Conservation (phyloP, 2,329 filamentous ascomycete species). For the Cladobotryum protrusum region DNA sequence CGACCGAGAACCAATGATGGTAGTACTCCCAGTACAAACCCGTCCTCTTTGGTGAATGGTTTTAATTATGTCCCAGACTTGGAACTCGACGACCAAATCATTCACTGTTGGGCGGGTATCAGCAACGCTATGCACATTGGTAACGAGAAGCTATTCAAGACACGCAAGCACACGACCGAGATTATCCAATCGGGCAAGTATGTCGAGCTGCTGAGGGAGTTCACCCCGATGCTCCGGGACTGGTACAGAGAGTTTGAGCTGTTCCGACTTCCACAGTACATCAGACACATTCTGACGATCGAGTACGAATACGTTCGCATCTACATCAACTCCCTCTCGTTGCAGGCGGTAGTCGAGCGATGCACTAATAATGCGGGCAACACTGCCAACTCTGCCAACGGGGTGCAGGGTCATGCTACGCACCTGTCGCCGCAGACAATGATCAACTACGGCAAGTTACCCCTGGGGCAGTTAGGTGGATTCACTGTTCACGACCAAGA, state of each 20-base stretch:
- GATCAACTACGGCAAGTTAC: constrained; percentile 58
- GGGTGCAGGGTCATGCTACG: constrained; percentile 24
- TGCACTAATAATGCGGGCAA: constrained; percentile 69
- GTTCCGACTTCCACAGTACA: constrained; percentile 61
- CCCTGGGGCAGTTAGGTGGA: constrained; percentile 57
- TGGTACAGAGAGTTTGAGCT: constrained; percentile 81
- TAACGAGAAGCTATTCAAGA: constrained; percentile 83
- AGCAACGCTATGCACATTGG: constrained; percentile 87
- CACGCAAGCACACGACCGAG: constrained; percentile 78
- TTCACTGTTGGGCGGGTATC: constrained; percentile 89
- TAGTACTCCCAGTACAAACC: constrained; percentile 54
- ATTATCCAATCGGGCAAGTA: constrained; percentile 85
- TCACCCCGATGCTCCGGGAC: constrained; percentile 68
- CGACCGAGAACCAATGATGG: constrained; percentile 48
- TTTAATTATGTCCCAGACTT: constrained; percentile 63
- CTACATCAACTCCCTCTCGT: constrained; percentile 87
- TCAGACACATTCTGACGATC: constrained; percentile 74
- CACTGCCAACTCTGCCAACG: constrained; percentile 32
- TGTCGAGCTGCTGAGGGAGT: constrained; percentile 70
- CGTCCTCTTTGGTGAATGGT: constrained; percentile 48
- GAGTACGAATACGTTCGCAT: constrained; percentile 95
- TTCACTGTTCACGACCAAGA: constrained; percentile 63
- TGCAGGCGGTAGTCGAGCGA: constrained; percentile 91
- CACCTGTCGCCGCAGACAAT: constrained; percentile 57
- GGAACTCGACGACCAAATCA: constrained; percentile 62